These are phyloP conservation scores for Tolypocladium ophioglossoides DNA, from an alignment of 2,329 filamentous ascomycete species.

Conservation along the genomic window DNA sequence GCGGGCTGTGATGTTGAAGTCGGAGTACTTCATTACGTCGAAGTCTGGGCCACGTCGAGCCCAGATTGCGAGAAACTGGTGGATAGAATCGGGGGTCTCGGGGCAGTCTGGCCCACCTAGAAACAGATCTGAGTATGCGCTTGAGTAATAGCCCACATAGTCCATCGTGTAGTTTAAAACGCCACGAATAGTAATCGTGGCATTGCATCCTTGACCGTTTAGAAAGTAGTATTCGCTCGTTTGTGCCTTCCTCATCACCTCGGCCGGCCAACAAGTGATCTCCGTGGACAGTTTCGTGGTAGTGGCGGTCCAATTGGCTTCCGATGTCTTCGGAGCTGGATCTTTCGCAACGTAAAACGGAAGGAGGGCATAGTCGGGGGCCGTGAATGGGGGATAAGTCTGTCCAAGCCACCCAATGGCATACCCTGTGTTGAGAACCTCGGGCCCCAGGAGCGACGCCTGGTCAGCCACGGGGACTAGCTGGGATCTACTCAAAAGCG, in stretches of 20 bases:
- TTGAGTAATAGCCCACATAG: conserved; percentile 32
- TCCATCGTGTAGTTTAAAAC: conserved; percentile 9
- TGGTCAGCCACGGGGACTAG: conserved; percentile 14
- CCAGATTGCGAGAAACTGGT: conserved; percentile 27
- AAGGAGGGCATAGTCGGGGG: conserved; percentile 26
- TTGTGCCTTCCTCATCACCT: background rate
- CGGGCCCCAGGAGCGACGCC: conserved; percentile 12
- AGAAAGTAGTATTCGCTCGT: conserved; percentile 11
- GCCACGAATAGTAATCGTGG: conserved; percentile 2
- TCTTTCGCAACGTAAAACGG: conserved; percentile 25
- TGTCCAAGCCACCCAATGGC: conserved; percentile 36
- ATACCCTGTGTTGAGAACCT: conserved; percentile 33
- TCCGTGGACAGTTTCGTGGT: conserved; percentile 24
- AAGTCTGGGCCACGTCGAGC: background rate
- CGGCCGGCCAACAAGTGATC: conserved; percentile 24
- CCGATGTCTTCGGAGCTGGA: background rate
- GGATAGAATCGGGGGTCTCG: conserved; percentile 9
- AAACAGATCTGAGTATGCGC: conserved; percentile 18
- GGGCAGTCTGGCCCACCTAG: conserved; percentile 23
- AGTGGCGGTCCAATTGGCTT: conserved; percentile 15
- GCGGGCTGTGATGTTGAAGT: conserved; percentile 19
- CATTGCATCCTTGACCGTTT: conserved; percentile 27
- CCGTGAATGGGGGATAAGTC: conserved; percentile 30
- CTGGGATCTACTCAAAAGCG: conserved; percentile 3
- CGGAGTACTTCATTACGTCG: background rate